Evolutionary conservation across 768 basidiomycete genomes (phyloP), one percentile per base, ranked within the genome.

Genomic region (Trametes cingulata): DNA sequence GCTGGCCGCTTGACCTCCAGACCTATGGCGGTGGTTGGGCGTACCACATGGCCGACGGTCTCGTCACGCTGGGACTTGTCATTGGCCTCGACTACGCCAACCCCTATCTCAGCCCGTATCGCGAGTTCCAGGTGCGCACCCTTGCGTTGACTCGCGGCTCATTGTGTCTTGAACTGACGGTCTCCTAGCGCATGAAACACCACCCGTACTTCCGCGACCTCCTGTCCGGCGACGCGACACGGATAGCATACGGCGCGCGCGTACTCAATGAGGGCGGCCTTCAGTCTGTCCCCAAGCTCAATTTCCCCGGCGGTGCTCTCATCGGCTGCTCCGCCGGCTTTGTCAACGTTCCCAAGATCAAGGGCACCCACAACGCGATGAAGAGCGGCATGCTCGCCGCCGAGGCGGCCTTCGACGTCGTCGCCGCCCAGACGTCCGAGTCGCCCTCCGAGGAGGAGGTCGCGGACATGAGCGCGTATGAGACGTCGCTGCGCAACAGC

Each of bases 301-400:
- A 85, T 76, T 99, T 94, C 75, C 97, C 97, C 0, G 95, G 97
- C 1, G 96, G 96, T 1, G 96, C 95, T 1, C 76, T 98, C 25
- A 85, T 99, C 39, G 97, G 96, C 0, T 98, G 95, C 75, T 89
- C 93, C 0, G 97, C 95, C 1, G 96, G 96, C 13, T 95, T 98
- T 72, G 83, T 99, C 61, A 98, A 98, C 75, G 83, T 97, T 12
- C 90, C 95, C 14, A 98, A 97, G 76, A 98, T 99, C 75, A 98
- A 98, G 71, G 96, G 96, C 14, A 96, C 95, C 0, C 97, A 98
- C 72, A 98, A 95, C 60, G 95, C 96, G 2, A 98, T 99, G 97
- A 95, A 98, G 81, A 93, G 90, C 37, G 97, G 97, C 27, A 98
- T 98, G 90, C 80, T 98, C 19, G 96, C 95, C 27, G 96, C 93